Percentiles rank a stretch among this genome's conserved stretches.
phyloP scores from a whole-genome alignment of 73 alveolate species.

The Paramecium pentaurelia region DNA sequence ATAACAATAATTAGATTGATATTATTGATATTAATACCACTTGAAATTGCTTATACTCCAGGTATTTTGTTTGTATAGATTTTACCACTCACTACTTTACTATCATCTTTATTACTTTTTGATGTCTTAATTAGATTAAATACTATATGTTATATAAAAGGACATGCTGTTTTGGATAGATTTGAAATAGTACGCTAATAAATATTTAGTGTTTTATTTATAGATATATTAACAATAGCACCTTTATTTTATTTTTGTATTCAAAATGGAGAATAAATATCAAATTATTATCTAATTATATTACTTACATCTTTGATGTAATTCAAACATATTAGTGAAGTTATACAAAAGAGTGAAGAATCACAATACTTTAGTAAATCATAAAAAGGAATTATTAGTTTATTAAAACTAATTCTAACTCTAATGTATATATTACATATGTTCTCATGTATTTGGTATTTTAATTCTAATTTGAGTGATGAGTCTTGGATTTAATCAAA shows the following conservation, averaged over 20 bases:
- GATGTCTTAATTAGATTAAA: neutral
- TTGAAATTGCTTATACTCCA: neutral
- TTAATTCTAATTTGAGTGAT: neutral
- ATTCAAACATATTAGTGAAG: neutral
- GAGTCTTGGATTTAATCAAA: neutral
- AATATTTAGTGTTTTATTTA: neutral
- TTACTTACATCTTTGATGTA: neutral
- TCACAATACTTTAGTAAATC: conserved; percentile 6
- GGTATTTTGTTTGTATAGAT: neutral
- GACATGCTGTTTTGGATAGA: conserved; percentile 8
- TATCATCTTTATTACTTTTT: neutral
- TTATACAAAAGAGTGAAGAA: neutral
- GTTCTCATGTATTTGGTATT: conserved; percentile 14
- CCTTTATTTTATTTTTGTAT: neutral
- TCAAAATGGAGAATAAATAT: neutral
- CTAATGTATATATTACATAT: neutral
- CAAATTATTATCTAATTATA: neutral
- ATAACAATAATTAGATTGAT: neutral
- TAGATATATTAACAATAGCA: neutral
- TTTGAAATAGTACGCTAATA: neutral
- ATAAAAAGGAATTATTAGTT: neutral
- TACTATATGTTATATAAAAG: conserved; percentile 6
- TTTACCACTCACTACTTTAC: neutral
- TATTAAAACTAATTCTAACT: neutral
- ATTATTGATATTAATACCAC: neutral